A percentile compares a stretch with the other conserved stretches of the same genome.
Conservation (phyloP, 306 rosid genomes). For the Sicyos baderoa region DNA sequence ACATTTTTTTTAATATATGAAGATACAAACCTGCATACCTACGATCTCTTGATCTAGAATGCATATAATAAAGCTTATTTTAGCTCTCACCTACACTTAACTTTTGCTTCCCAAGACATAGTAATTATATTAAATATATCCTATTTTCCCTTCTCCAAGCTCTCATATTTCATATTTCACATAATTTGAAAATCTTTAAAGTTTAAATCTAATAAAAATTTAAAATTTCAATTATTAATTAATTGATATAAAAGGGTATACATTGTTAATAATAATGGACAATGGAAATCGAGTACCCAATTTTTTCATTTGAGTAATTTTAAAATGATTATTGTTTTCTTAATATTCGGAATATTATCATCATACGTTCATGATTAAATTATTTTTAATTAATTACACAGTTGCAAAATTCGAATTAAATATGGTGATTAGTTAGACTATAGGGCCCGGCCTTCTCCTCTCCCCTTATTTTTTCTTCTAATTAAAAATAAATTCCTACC, state of each 20-base stretch:
- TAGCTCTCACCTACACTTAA: too few relatives aligned
- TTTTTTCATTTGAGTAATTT: background rate
- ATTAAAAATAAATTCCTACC: background rate
- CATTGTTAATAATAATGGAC: too few relatives aligned
- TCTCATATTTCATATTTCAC: background rate
- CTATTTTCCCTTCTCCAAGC: too few relatives aligned
- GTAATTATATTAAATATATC: too few relatives aligned
- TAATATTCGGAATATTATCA: background rate
- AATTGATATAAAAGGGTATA: background rate
- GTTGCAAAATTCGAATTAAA: background rate
- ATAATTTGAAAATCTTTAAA: background rate
- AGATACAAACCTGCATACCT: too few relatives aligned
- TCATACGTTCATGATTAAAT: background rate
- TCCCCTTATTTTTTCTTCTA: background rate
- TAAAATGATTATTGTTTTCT: background rate
- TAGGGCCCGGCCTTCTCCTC: background rate
- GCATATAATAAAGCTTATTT: too few relatives aligned
- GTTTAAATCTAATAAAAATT: background rate
- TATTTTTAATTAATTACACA: background rate
- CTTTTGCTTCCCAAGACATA: background rate
- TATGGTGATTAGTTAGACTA: background rate
- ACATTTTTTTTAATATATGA: too few relatives aligned
- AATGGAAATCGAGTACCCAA: too few relatives aligned
- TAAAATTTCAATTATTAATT: background rate
- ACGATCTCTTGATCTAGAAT: too few relatives aligned